Evolutionary conservation across 164 flowering plant species (phyloP).

Genomic region (Buxus sempervirens): DNA sequence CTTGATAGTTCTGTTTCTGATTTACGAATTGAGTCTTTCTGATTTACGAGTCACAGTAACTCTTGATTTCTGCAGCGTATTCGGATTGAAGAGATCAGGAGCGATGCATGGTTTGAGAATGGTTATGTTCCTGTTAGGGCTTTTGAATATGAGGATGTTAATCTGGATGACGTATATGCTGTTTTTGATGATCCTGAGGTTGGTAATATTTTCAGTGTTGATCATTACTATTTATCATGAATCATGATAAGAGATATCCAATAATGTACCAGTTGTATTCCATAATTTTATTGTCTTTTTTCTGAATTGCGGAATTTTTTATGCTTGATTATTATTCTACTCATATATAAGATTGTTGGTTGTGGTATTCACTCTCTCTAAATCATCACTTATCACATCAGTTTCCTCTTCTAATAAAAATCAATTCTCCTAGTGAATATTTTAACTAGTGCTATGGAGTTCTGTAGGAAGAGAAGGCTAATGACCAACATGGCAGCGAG

Average conservation of each 20-base stretch:
- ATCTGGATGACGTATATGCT: conserved; percentile 91
- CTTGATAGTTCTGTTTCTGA: no score
- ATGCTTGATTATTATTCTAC: background rate
- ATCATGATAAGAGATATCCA: background rate
- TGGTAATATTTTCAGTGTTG: conserved; percentile 25
- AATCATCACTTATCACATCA: background rate
- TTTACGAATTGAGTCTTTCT: background rate
- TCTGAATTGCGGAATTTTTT: background rate
- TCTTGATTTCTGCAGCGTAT: conserved; percentile 61
- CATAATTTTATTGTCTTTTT: background rate
- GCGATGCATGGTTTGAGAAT: conserved; percentile 85
- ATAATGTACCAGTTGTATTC: background rate
- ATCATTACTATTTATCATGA: background rate
- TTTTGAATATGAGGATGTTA: conserved; percentile 80
- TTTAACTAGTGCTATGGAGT: conserved; percentile 11
- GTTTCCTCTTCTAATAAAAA: no score
- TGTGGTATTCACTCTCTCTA: background rate
- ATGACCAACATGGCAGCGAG: conserved; percentile 42
- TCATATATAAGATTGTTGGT: background rate
- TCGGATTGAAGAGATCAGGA: conserved; percentile 65
- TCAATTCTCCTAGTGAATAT: background rate
- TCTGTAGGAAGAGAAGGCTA: conserved; percentile 47
- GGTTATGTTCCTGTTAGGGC: conserved; percentile 58
- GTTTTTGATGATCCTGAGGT: conserved; percentile 90
- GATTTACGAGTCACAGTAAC: background rate